Conservation (phyloP, 2,329 filamentous ascomycete genomes). For the Hypocreales sp. region DNA sequence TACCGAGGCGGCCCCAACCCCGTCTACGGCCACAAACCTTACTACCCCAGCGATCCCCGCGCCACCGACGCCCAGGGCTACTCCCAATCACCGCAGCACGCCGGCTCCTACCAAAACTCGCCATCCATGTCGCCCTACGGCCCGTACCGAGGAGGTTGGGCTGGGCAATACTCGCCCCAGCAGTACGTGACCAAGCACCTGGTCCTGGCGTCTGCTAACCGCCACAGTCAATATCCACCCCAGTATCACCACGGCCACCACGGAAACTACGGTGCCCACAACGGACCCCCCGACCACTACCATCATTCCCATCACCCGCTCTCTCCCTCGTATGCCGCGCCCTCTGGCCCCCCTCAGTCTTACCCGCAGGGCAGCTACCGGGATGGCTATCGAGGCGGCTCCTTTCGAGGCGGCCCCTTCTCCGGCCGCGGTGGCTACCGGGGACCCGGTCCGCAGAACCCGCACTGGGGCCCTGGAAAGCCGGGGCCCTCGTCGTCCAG, state of each 20-base stretch:
- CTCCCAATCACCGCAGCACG: slow-evolving; percentile 26
- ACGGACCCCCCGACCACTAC: slow-evolving; percentile 37
- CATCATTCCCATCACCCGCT: slow-evolving; percentile 31
- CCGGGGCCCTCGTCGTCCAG: slow-evolving; percentile 8
- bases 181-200: slow-evolving; percentile 17
- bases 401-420: slow-evolving; percentile 46
- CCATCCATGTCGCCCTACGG: slow-evolving; percentile 27
- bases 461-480: slow-evolving; percentile 49
- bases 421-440: slow-evolving; percentile 35
- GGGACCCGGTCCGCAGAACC: slow-evolving; percentile 46
- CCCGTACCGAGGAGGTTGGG: slow-evolving; percentile 22
- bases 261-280: slow-evolving; percentile 32
- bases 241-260: slow-evolving; percentile 36
- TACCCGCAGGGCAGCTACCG: slow-evolving; percentile 30
- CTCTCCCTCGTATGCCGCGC: slow-evolving; percentile 38
- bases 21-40: slow-evolving; percentile 20
- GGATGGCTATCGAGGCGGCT: slow-evolving; percentile 33
- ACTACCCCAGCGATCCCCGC: slow-evolving; percentile 15
- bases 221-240: slow-evolving; percentile 42
- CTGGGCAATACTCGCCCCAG: slow-evolving; percentile 21
- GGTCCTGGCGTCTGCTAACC: slow-evolving; percentile 3
- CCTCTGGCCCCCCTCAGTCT: slow-evolving; percentile 40
- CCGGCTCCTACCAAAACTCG: slow-evolving; percentile 27
- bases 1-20: slow-evolving; percentile 26
- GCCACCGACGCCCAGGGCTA: slow-evolving; percentile 20